These are phyloP conservation scores for Ceratocystis ficicola DNA, from an alignment of 2,329 filamentous ascomycete species.

Conservation along the genomic window DNA sequence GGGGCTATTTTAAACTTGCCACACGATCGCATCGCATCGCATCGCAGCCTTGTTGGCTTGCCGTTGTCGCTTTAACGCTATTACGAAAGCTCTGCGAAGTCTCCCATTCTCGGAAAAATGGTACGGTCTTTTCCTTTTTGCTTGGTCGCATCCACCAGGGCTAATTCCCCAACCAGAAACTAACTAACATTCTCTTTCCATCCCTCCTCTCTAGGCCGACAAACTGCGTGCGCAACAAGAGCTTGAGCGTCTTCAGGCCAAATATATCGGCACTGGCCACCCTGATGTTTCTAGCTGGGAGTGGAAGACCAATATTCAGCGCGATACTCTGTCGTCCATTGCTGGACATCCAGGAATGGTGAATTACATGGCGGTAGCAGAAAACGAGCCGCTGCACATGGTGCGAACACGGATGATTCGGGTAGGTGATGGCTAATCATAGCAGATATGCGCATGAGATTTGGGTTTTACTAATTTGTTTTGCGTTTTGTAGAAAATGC, in stretches of 20 bases:
- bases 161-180: background rate
- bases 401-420: constrained; percentile 71
- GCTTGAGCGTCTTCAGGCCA: constrained; percentile 89
- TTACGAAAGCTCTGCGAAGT: no score
- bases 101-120: no score
- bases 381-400: constrained; percentile 74
- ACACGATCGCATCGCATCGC: no score
- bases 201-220: constrained; percentile 53
- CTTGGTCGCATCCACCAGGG: no score
- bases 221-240: constrained; percentile 97
- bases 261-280: constrained; percentile 90
- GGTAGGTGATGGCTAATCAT: constrained; percentile 30
- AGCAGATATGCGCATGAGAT: no score
- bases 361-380: constrained; percentile 76
- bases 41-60: no score
- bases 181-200: background rate
- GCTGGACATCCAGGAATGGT: constrained; percentile 81
- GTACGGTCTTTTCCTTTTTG: no score
- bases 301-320: constrained; percentile 90
- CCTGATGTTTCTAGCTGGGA: constrained; percentile 96
- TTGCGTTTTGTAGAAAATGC: constrained; percentile 45
- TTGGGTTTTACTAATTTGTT: no score
- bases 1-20: no score
- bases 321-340: constrained; percentile 82
- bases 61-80: no score